A percentile compares a stretch with the other conserved stretches of the same genome.
These are phyloP conservation scores for Phoma sp. DNA, from an alignment of 2,329 filamentous ascomycete genomes.

Conservation along the genomic window DNA sequence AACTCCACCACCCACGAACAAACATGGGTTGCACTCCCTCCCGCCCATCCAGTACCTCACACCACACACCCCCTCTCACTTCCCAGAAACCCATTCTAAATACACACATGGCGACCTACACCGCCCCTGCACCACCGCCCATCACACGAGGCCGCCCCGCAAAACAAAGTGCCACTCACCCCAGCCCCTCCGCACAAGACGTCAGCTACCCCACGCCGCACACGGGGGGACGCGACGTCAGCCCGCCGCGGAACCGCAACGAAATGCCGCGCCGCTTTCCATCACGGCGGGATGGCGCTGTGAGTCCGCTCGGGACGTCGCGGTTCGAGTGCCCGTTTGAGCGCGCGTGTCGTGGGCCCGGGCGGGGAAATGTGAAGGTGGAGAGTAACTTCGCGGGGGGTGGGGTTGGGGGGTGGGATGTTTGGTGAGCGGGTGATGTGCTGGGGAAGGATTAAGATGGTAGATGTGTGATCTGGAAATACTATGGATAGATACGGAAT, in stretches of 20 bases:
- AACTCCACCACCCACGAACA: not conserved
- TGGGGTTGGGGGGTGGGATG: conserved; percentile 4
- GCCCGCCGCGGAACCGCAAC: conserved; percentile 8
- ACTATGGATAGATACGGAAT: too few species aligned
- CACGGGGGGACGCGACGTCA: not conserved
- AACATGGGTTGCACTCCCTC: conserved; percentile 15
- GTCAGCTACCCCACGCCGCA: not conserved
- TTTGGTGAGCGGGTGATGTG: not conserved
- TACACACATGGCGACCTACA: not conserved
- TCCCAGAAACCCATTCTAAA: not conserved
- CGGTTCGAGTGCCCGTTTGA: conserved; percentile 6
- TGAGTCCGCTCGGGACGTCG: conserved; percentile 9
- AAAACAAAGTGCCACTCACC: not conserved
- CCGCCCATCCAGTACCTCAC: not conserved
- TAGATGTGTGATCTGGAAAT: too few species aligned
- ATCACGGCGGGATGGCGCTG: not conserved
- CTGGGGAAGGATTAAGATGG: too few species aligned
- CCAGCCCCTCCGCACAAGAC: not conserved
- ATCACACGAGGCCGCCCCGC: not conserved
- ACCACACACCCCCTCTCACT: not conserved
- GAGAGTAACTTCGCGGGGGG: not conserved
- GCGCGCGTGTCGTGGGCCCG: not conserved
- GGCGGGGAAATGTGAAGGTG: not conserved
- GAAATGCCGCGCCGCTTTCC: not conserved
- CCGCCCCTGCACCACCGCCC: not conserved